Base-by-base conservation (phyloP, 257 asterid genomes). In the Solanum clarkiae region DNA sequence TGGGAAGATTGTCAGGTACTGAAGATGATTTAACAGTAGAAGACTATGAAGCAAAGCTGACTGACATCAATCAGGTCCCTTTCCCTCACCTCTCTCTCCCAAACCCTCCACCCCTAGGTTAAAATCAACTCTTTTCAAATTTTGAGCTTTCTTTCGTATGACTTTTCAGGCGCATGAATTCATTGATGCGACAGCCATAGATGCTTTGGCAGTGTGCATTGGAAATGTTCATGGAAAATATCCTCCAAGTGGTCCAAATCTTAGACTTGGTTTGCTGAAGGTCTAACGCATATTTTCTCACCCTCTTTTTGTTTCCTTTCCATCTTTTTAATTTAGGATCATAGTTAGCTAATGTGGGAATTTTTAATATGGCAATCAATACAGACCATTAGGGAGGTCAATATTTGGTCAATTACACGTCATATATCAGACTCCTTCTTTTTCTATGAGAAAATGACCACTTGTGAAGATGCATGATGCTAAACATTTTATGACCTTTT, bases 171-270 rank as follows among this genome's bases (percentile, higher is more conserved):
- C 99, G n/a, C 66, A 87, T 47, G 97, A 93, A 88, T 96, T 96
- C 93, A 93, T 96, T 51, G 96, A 94, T 83, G 86, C 94, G 7
- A 96, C 99, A 10, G 94, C 93, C 51, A 92, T 96, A 85, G 99
- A 94, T 90, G 96, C 97, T 84, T 92, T 96, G 95, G 99, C 99
- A 80, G 98, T 96, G 88, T 96, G 98, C 88, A 90, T 96, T 17
- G 99, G 98, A 49, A 96, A 96, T 82, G 98, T 96, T 87, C 99
- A 96, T 84, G 99, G 99, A 86, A 94, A 92, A 88, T 96, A 96
- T 89, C 97, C 97, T 62, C 91, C 93, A 45, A 89, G 93, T 79
- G 98, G 99, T 81, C 98, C 98, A 56, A 94, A 94, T 86, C 94
- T 96, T 62, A 90, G 95, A 87, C 97, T 96, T 84, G 98, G 94